Evolutionary conservation across 495 filamentous ascomycete genomes (phyloP).

Genomic region (Neurospora sp.): DNA sequence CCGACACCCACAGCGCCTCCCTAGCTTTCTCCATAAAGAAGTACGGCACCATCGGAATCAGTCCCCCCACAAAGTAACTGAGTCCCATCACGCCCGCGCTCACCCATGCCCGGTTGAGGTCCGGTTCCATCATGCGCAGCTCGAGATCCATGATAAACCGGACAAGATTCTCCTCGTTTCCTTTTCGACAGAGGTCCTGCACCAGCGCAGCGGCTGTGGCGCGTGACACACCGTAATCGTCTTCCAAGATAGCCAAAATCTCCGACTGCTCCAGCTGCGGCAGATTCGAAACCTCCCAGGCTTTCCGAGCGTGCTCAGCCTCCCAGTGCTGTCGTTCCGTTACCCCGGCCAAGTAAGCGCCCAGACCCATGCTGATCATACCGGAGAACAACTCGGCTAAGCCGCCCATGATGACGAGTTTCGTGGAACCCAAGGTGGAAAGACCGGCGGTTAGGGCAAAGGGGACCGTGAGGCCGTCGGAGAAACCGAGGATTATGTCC

Average conservation of each 20-base stretch:
- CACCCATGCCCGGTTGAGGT: conserved; percentile 31
- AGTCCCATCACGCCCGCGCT: conserved; percentile 41
- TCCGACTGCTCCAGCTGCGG: conserved; percentile 36
- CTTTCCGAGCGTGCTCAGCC: conserved; percentile 35
- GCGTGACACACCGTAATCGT: conserved; percentile 27
- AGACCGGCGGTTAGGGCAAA: conserved; percentile 47
- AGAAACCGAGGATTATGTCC: conserved; percentile 43
- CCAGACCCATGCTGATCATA: conserved; percentile 53
- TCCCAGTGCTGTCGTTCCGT: conserved; percentile 40
- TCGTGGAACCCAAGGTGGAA: conserved; percentile 39
- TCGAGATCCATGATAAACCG: conserved; percentile 48
- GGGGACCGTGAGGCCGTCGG: conserved; percentile 46
- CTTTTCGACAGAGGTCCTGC: conserved; percentile 20
- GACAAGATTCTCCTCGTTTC: conserved; percentile 35
- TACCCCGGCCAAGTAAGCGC: conserved; percentile 43
- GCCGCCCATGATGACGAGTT: conserved; percentile 50
- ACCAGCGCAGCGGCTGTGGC: conserved; percentile 27
- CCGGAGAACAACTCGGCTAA: conserved; percentile 54
- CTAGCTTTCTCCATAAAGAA: conserved; percentile 35
- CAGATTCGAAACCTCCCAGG: conserved; percentile 27
- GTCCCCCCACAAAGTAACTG: conserved; percentile 45
- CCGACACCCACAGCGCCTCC: conserved; percentile 38
- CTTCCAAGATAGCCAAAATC: conserved; percentile 29
- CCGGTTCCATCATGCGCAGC: conserved; percentile 36
- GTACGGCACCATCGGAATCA: conserved; percentile 49